Evolutionary conservation across 805 yeast genomes (phyloP), one percentile per base, ranked within the genome.

Genomic region (Kuraishia ogatae): DNA sequence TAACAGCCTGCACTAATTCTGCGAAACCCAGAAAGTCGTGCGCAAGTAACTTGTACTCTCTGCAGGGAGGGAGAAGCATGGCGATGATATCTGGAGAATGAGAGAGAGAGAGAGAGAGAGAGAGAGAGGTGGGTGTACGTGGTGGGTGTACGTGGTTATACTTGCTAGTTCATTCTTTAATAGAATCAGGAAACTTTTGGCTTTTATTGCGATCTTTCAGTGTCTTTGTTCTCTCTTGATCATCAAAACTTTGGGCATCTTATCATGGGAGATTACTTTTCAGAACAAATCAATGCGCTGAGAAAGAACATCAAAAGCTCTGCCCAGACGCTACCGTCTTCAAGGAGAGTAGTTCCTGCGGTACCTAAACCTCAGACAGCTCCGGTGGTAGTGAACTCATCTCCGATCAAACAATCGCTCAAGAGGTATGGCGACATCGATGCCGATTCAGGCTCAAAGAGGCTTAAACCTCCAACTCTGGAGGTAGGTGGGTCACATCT

Each of bases 241-340:
- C n/a, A n/a, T n/a, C n/a, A n/a, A 26, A 26, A 26, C 29, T 6
- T 26, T 26, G 10, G 21, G 20, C 46, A 50, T 52, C 20, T 43
- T 22, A 50, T 49, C 22, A 67, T 68, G 72, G 54, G 69, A 10
- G 72, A 68, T 53, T 59, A 64, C 17, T 62, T 68, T 53, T 64
- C 70, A n/a, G 66, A 69, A 8, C 72, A 85, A 69, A 71, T 85
- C 55, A 83, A 81, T 65, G 86, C 87, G 55, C 84, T 85, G 74
- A 81, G 78, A 64, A 82, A 74, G 64, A 78, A 81, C 56, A 79
- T 83, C 59, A 80, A 82, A 62, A 63, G 59, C 52, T 70, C 80
- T 2, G 82, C 86, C 2, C 81, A 87, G 0, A 78, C 78, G 19
- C 69, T 81, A n/a, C 76, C 78, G 1, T 60, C 68, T 4, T 70